phyloP scores from a whole-genome alignment of 1,284 basidiomycete species.

The Naganishia sp. region DNA sequence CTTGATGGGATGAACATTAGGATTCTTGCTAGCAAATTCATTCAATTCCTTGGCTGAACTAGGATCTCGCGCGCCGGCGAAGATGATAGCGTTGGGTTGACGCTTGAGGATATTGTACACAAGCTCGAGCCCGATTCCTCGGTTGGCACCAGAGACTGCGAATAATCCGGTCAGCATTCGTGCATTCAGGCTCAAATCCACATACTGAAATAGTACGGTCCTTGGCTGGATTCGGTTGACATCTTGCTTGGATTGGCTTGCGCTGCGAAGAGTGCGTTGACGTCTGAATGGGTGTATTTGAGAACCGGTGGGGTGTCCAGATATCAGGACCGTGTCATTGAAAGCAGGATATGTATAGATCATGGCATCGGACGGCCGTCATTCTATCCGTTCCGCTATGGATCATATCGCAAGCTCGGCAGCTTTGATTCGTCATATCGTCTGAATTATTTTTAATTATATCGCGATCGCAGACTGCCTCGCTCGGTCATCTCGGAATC shows the following conservation, averaged over 20 bases:
- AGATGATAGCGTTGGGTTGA: slow-evolving; percentile 34
- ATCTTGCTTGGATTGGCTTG: neutral
- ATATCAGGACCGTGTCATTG: too few species aligned
- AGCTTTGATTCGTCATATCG: too few species aligned
- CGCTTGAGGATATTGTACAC: slow-evolving; percentile 31
- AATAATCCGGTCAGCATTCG: neutral
- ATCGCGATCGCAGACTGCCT: too few species aligned
- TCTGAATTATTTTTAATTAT: too few species aligned
- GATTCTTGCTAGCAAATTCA: slow-evolving; percentile 25
- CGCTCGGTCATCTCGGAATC: too few species aligned
- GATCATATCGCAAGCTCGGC: too few species aligned
- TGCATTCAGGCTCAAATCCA: neutral
- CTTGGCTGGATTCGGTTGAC: neutral
- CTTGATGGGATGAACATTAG: slow-evolving; percentile 30
- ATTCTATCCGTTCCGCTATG: too few species aligned
- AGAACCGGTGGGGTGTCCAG: too few species aligned
- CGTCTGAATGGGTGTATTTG: too few species aligned
- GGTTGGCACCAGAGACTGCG: slow-evolving; percentile 36
- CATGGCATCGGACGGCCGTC: too few species aligned
- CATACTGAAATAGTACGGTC: neutral
- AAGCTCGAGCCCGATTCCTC: slow-evolving; percentile 36
- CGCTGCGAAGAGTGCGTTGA: too few species aligned
- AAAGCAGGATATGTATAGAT: too few species aligned
- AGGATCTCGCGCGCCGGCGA: slow-evolving; percentile 38
- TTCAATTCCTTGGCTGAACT: slow-evolving; percentile 30